Evolutionary conservation across 2,329 filamentous ascomycete genomes (phyloP).

Genomic region (Colletotrichum incanum): DNA sequence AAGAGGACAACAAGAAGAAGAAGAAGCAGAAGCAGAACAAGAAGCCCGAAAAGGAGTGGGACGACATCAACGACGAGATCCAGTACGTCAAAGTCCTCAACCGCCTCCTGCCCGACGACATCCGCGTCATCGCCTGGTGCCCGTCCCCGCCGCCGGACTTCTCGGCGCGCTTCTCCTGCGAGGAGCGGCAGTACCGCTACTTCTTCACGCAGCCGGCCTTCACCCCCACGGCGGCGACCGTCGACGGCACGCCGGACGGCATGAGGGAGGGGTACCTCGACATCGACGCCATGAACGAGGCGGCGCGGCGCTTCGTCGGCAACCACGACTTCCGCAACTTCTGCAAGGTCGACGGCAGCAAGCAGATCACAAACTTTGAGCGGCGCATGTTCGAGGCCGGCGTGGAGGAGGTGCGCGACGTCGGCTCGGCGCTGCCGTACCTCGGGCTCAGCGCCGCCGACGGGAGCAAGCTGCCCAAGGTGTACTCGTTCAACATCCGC

Average conservation of each 20-base stretch:
- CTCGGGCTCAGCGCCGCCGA: conserved; percentile 54
- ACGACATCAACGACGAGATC: conserved; percentile 85
- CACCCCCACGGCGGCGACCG: conserved; percentile 73
- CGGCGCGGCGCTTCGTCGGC: conserved; percentile 85
- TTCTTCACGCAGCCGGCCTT: conserved; percentile 98
- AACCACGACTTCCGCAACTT: conserved; percentile 96
- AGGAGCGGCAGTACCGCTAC: conserved; percentile 92
- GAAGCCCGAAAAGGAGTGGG: conserved; percentile 61
- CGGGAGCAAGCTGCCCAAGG: conserved; percentile 65
- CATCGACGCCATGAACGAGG: conserved; percentile 87
- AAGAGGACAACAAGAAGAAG: conserved; percentile 25
- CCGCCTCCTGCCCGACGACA: conserved; percentile 88
- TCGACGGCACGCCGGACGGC: conserved; percentile 33
- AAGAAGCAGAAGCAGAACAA: conserved; percentile 48
- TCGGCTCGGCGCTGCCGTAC: conserved; percentile 70
- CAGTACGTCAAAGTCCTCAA: conserved; percentile 89
- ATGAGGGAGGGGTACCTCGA: conserved; percentile 84
- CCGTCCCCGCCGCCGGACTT: conserved; percentile 85
- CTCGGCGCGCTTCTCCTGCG: conserved; percentile 92
- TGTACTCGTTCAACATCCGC: conserved; percentile 91
- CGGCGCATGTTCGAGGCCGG: conserved; percentile 85
- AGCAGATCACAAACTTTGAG: conserved; percentile 89
- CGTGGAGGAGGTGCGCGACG: conserved; percentile 78
- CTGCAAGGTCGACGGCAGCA: conserved; percentile 92
- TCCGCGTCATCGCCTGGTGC: conserved; percentile 94